These are phyloP conservation scores for Globisporangium takayamanum DNA, from an alignment of 352 stramenopile species.

Conservation along the genomic window DNA sequence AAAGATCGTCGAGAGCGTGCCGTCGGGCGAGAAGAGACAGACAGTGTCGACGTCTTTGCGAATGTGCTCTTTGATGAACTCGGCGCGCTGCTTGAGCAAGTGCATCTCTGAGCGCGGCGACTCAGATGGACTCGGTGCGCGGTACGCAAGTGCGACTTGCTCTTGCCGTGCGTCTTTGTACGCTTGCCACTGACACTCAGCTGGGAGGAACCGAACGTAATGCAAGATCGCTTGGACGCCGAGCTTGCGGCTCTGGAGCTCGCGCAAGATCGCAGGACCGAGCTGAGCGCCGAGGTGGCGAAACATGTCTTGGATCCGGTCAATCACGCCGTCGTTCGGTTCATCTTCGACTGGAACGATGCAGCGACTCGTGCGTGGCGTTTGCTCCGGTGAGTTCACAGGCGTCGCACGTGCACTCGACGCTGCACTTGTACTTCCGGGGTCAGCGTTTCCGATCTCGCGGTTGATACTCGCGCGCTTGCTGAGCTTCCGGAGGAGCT, in stretches of 20 bases:
- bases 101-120: conserved; percentile 6
- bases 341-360: neutral
- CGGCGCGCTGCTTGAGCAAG: conserved; percentile 45
- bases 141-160: conserved; percentile 43
- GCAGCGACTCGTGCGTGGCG: neutral
- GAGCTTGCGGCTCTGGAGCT: conserved; percentile 47
- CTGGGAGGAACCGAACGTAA: conserved; percentile 61
- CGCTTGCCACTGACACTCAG: conserved; percentile 52
- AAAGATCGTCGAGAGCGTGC: conserved; percentile 66
- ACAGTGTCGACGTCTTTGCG: conserved; percentile 66
- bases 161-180: conserved; percentile 57
- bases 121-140: neutral
- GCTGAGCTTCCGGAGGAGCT: conserved; percentile 51
- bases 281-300: conserved; percentile 45
- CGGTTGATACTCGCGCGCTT: conserved; percentile 21
- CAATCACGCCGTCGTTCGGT: conserved; percentile 37
- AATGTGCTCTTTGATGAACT: conserved; percentile 74
- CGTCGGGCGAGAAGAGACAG: conserved; percentile 56
- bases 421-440: neutral
- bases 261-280: conserved; percentile 36
- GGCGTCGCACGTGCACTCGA: neutral
- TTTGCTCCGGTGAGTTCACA: conserved; percentile 5
- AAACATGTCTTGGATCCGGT: conserved; percentile 73
- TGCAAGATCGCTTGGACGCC: conserved; percentile 46
- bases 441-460: neutral